Evolutionary conservation across 441 rosid genomes (phyloP).

Genomic region (Adansonia rubrostipa): DNA sequence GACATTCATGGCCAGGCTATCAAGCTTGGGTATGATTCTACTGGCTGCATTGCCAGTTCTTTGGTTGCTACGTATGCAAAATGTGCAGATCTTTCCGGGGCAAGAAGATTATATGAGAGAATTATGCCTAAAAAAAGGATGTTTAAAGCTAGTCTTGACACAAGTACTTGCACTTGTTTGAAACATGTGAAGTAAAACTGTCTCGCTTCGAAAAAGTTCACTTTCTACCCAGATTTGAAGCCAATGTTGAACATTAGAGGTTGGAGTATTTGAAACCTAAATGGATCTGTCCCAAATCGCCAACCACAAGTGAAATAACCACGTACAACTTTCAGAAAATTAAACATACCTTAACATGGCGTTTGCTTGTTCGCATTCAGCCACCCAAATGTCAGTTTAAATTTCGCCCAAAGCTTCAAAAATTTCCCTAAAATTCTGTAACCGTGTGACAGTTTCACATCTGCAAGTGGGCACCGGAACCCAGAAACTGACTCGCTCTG

Average conservation of each 20-base stretch:
- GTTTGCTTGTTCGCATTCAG: neutral
- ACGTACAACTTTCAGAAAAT: neutral
- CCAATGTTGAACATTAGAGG: neutral
- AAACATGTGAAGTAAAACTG: constrained; percentile 44
- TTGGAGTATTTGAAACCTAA: neutral
- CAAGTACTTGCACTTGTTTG: constrained; percentile 58
- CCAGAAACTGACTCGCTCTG: constrained; percentile 48
- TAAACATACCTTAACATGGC: neutral
- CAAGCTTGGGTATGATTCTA: constrained; percentile 52
- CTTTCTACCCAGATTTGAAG: constrained; percentile 2
- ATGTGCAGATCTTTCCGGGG: constrained; percentile 59
- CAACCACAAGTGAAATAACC: neutral
- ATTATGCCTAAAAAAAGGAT: constrained; percentile 48
- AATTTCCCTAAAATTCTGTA: neutral
- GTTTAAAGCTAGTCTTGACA: constrained; percentile 43
- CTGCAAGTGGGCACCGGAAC: constrained; percentile 21
- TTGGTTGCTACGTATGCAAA: constrained; percentile 83
- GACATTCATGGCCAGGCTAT: constrained; percentile 67
- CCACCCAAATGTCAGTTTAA: neutral
- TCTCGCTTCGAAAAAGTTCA: neutral
- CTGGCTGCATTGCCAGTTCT: constrained; percentile 60
- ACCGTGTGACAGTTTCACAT: neutral
- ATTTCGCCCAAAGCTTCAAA: neutral
- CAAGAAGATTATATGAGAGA: constrained; percentile 62
- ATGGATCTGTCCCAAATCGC: neutral